Conservation (phyloP, 2,329 filamentous ascomycete genomes). For the Emergomyces africanus region DNA sequence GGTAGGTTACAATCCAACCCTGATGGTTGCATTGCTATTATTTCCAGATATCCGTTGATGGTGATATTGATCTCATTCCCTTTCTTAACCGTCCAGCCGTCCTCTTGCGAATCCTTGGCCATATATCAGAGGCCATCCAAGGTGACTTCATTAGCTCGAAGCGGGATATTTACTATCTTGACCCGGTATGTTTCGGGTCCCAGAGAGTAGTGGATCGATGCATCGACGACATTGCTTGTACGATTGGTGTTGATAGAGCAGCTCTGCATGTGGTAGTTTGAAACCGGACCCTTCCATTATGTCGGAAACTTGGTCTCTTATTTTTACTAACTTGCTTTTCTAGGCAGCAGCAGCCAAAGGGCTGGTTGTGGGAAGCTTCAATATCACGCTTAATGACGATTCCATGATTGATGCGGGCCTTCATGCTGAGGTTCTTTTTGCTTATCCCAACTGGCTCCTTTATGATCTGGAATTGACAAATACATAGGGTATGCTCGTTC, state of each 20-base stretch:
- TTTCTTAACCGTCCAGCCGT: conserved; percentile 31
- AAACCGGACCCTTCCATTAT: neutral
- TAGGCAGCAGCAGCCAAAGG: conserved; percentile 35
- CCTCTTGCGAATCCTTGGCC: conserved; percentile 41
- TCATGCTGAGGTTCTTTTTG: conserved; percentile 19
- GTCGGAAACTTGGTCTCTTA: neutral
- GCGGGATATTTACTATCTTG: conserved; percentile 53
- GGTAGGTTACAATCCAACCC: conserved; percentile 20
- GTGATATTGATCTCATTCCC: neutral
- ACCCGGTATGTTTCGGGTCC: conserved; percentile 45
- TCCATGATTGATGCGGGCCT: conserved; percentile 28
- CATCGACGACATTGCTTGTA: conserved; percentile 49
- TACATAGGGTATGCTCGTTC: conserved; percentile 41
- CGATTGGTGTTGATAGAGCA: conserved; percentile 42
- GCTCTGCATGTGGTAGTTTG: conserved; percentile 43
- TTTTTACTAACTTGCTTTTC: neutral
- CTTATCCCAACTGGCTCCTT: neutral
- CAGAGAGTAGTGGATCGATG: conserved; percentile 46
- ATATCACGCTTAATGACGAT: conserved; percentile 13
- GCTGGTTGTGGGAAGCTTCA: conserved; percentile 26
- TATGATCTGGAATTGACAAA: conserved; percentile 14
- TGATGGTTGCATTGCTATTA: neutral
- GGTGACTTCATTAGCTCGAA: conserved; percentile 42
- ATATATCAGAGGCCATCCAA: conserved; percentile 41
- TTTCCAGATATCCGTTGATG: too few relatives aligned